Base-by-base conservation (phyloP, 768 basidiomycete species). In the Holtermanniella nyarrowii region DNA sequence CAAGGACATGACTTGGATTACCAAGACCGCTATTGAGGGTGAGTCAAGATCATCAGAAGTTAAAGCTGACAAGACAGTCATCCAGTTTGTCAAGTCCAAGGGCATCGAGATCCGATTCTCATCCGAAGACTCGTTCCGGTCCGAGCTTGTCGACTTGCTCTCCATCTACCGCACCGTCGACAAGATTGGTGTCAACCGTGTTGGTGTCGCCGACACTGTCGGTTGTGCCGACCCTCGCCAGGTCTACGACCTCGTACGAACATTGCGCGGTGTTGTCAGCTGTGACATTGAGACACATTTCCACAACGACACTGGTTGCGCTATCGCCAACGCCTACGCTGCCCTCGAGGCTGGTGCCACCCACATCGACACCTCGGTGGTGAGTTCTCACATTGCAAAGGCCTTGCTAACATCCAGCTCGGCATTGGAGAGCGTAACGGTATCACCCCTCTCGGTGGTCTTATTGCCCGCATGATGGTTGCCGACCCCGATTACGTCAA, bases 1-100 rank as follows among this genome's bases (percentile, higher is more conserved):
- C 68, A 99, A 97, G 81, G 95, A 97, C 73, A 99, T 99, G 88
- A 76, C 88, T 43, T 99, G 95, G 76, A 99, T 99, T 77, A 93
- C 93, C 77, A 96, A 91, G 72, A 63, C 59, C 20, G 27, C 25
- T 49, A 26, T 21, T 24, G 25, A n/a, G 10, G 20, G 10, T 37
- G 31, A 37, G 31, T 37, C 31, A 7, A 16, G 31, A 7, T 16
- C 31, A 37, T 37, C 31, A 37, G 31, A 7, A 37, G 10, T 16
- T 7, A 16, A 16, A 16, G 7, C 31, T 37, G 31, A 37, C 16
- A 7, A 37, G 89, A 91, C 96, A 73, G 95, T 99, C 62, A 99
- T 99, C 75, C 82, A 93, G 64, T 99, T 85, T 64, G 93, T 99
- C 80, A 99, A 99, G 80, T 90, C 86, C 77, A 99, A 96, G 85